Conservation (phyloP, 228 moss, liverwort and hornwort genomes). For the Sphagnum magellanicum region DNA sequence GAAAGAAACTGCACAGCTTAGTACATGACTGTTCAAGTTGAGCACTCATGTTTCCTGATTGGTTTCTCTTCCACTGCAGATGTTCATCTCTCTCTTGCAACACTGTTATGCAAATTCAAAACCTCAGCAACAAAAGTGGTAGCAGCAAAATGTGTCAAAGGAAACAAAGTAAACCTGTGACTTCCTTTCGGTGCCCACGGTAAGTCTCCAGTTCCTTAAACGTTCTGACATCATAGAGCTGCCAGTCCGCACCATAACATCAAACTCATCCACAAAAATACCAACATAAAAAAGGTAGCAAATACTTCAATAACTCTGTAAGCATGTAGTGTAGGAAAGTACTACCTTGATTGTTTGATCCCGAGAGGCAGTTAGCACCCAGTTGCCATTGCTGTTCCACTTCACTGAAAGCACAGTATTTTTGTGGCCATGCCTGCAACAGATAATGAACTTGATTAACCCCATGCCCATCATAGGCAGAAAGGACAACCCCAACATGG, state of each 20-base stretch:
- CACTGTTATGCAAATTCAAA: no score
- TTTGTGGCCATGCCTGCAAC: slow-evolving; percentile 86
- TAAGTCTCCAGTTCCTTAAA: slow-evolving; percentile 94
- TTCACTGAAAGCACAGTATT: slow-evolving; percentile 94
- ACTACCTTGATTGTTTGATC: slow-evolving; percentile 97
- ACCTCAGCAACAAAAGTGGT: no score
- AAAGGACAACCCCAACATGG: background rate
- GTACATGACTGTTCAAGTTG: no score
- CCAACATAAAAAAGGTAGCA: background rate
- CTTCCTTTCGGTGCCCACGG: slow-evolving; percentile 96
- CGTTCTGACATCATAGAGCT: slow-evolving; percentile 96
- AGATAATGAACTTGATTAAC: background rate
- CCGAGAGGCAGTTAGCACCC: slow-evolving; percentile 92
- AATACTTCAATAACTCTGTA: background rate
- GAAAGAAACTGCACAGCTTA: background rate
- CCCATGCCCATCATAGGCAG: background rate
- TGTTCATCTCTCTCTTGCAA: no score
- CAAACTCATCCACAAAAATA: background rate
- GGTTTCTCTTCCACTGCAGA: no score
- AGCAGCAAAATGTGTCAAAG: background rate
- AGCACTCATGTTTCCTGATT: no score
- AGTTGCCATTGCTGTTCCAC: slow-evolving; percentile 99
- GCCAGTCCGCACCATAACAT: slow-evolving; percentile 15
- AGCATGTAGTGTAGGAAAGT: no score
- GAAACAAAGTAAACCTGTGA: slow-evolving; percentile 45